Conservation (phyloP, 2,329 filamentous ascomycete species). For the Nannizzia gypsea region DNA sequence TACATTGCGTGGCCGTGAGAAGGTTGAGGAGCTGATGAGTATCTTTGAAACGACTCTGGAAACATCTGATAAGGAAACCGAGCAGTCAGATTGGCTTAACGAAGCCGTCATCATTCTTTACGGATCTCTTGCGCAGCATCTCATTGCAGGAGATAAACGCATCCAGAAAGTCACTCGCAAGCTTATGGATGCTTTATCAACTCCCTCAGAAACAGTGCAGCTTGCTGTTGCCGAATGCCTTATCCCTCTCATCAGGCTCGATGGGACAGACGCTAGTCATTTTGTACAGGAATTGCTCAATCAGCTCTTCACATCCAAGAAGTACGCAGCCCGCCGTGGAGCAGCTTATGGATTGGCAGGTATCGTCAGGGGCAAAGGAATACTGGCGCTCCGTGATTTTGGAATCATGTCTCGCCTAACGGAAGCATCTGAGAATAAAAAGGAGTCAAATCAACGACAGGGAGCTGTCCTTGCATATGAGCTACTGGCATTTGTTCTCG, state of each 20-base stretch:
- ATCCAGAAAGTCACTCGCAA: conserved; percentile 80
- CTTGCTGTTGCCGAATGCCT: conserved; percentile 92
- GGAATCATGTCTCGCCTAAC: conserved; percentile 73
- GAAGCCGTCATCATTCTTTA: conserved; percentile 98
- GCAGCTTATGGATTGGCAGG: conserved; percentile 91
- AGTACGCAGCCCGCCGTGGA: conserved; percentile 83
- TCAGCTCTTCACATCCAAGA: conserved; percentile 73
- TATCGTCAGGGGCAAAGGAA: conserved; percentile 76
- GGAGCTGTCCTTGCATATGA: conserved; percentile 85
- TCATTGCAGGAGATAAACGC: conserved; percentile 72
- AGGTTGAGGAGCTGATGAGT: conserved; percentile 83
- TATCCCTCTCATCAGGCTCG: conserved; percentile 76
- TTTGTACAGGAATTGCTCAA: conserved; percentile 76
- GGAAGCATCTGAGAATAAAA: conserved; percentile 86
- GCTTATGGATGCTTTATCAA: conserved; percentile 75
- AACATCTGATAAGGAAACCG: conserved; percentile 66
- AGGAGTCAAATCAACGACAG: conserved; percentile 77
- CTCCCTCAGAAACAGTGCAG: conserved; percentile 91
- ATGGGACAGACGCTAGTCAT: conserved; percentile 60
- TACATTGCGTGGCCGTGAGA: conserved; percentile 63
- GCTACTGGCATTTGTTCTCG: conserved; percentile 73
- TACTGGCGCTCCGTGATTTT: conserved; percentile 69
- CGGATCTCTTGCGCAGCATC: conserved; percentile 78
- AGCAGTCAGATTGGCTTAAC: conserved; percentile 78
- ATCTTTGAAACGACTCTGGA: conserved; percentile 84